These are phyloP conservation scores for Paramarasmius palmivorus DNA, from an alignment of 1,284 basidiomycete species.

Conservation along the genomic window DNA sequence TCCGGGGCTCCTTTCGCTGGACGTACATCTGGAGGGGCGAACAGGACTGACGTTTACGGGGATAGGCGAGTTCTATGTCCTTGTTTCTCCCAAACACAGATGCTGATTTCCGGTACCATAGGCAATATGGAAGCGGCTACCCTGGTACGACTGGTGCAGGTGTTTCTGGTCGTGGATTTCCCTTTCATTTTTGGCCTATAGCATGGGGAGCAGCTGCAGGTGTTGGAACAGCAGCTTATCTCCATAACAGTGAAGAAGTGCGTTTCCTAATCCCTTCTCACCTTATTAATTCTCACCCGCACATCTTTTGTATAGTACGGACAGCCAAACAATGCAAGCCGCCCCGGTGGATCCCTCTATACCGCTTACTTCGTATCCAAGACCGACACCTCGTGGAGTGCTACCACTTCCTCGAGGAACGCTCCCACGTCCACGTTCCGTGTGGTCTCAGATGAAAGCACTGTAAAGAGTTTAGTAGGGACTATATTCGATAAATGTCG, in stretches of 20 bases:
- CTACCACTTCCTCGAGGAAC: no score
- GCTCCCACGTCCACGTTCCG: slow-evolving; percentile 45
- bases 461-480: slow-evolving; percentile 47
- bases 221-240: slow-evolving; percentile 36
- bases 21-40: neutral
- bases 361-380: slow-evolving; percentile 52
- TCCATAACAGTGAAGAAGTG: slow-evolving; percentile 41
- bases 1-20: neutral
- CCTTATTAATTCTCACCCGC: neutral
- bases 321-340: slow-evolving; percentile 45
- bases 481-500: slow-evolving; percentile 47
- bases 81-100: neutral
- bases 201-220: slow-evolving; percentile 45
- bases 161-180: slow-evolving; percentile 48
- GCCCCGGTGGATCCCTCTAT: slow-evolving; percentile 58
- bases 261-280: slow-evolving; percentile 5
- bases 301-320: slow-evolving; percentile 48
- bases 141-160: slow-evolving; percentile 45
- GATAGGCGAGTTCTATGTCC: neutral
- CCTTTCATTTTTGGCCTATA: slow-evolving; percentile 62
- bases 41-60: neutral
- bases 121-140: slow-evolving; percentile 58
- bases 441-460: slow-evolving; percentile 58
- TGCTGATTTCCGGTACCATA: neutral
- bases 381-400: no score